These are phyloP conservation scores for Lineolata rhizophorae DNA, from an alignment of 495 filamentous ascomycete genomes.

Conservation along the genomic window DNA sequence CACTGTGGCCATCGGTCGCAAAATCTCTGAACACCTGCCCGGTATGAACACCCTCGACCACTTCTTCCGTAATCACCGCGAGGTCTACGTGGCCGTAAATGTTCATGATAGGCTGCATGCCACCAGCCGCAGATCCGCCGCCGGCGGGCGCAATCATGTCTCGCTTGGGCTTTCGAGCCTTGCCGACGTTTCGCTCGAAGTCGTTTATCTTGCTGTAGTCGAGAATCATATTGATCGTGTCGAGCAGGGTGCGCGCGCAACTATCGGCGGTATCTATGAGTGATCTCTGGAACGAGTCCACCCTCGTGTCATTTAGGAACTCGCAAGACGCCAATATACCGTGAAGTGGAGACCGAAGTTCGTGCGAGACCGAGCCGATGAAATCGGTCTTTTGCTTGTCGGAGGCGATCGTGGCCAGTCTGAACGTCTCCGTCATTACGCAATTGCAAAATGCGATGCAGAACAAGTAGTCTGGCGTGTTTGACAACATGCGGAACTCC, in stretches of 20 bases:
- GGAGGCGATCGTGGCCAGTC: constrained; percentile 6
- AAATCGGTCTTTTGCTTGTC: constrained; percentile 2
- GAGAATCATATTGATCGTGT: constrained; percentile 2
- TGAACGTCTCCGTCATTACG: constrained; percentile 2
- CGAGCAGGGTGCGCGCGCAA: constrained; percentile 1
- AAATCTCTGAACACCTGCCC: constrained; percentile 4
- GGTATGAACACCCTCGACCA: constrained; percentile 13
- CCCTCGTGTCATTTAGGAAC: neutral
- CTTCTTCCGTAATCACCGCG: constrained; percentile 11
- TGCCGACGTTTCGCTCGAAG: neutral
- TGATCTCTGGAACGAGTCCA: neutral
- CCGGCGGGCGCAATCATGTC: neutral
- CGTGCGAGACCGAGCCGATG: neutral
- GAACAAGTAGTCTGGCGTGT: constrained; percentile 20
- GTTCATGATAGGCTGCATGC: neutral
- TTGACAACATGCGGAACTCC: constrained; percentile 18
- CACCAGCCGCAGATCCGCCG: neutral
- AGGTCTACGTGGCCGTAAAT: constrained; percentile 7
- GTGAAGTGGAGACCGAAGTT: constrained; percentile 2
- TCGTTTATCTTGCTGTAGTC: constrained; percentile 3
- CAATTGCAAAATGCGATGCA: constrained; percentile 2
- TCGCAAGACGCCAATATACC: constrained; percentile 2
- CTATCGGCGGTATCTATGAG: constrained; percentile 1
- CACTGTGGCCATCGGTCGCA: neutral
- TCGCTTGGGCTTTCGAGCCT: no score